Base-by-base conservation (phyloP, 2,329 filamentous ascomycete species). In the Bipolaris zeicola region DNA sequence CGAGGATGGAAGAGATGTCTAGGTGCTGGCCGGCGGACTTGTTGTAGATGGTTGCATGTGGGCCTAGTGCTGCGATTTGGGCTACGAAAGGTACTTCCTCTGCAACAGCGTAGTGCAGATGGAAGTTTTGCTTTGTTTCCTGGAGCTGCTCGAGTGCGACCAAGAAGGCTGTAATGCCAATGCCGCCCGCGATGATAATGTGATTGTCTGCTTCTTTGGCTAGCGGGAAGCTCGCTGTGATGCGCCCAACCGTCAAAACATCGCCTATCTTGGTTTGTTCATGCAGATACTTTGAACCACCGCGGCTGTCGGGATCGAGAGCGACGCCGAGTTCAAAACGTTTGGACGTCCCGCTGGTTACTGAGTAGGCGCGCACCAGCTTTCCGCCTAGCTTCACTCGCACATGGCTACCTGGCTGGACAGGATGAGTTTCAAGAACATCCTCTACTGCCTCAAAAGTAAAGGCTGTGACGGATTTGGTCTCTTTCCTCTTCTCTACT, bases 101-200 rank as follows among this genome's bases (percentile, higher is more conserved):
- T 0, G 68, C 66, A 1, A 88, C 82, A 0, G 82, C 85, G 58
- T 86, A 88, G 72, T 89, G 86, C 38, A 89, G 71, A 20, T 78
- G 76, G 36, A 80, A 81, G 53, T 81, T 80, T 68, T 72, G 58
- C n/a, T 62, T 58, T 1, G 61, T 52, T 2, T 44, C 34, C 5
- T 69, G 50, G 11, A 77, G 69, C 11, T 68, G 58, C 46, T 81
- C 73, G 3, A 85, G 66, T 22, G 85, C 75, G 0, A 77, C 65
- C 7, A 89, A 66, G 60, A 89, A 89, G 0, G 87, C 87, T 1
- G 87, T 89, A 58, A 89, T 83, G 0, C 87, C 87, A 28, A 89
- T 85, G 0, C 87, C 87, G 8, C 84, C 87, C 0, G 81, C 85
- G 28, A 90, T 82, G 64, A 89, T 85, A 37, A 89, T 77, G 60